A percentile compares a stretch with the other conserved stretches of the same genome.
These are phyloP conservation scores for Aspergillus sp. DNA, from an alignment of 2,329 filamentous ascomycete genomes.

Conservation along the genomic window DNA sequence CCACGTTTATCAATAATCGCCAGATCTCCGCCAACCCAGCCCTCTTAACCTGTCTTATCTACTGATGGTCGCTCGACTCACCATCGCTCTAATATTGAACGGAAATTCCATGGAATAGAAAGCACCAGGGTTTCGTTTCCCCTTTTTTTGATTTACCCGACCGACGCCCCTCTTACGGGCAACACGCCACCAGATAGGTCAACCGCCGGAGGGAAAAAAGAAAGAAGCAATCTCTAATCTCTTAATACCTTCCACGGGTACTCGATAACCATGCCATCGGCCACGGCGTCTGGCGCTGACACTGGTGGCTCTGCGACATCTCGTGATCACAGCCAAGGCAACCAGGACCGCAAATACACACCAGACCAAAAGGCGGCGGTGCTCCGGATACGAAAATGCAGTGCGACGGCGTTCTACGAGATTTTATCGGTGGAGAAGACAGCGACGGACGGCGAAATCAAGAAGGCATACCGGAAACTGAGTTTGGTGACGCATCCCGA, in stretches of 20 bases:
- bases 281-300: slow-evolving; percentile 48
- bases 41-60: background rate
- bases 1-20: slow-evolving; percentile 27
- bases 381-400: slow-evolving; percentile 80
- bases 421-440: slow-evolving; percentile 75
- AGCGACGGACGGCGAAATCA: slow-evolving; percentile 78
- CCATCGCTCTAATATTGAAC: background rate
- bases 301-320: slow-evolving; percentile 44
- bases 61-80: background rate
- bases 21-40: slow-evolving; percentile 11
- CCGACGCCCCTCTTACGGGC: background rate
- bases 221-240: background rate
- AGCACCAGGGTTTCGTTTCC: background rate
- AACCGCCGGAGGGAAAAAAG: background rate
- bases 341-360: slow-evolving; percentile 66
- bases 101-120: background rate
- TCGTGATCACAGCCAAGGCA: slow-evolving; percentile 51
- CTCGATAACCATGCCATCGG: slow-evolving; percentile 39
- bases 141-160: background rate
- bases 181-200: background rate
- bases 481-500: slow-evolving; percentile 95
- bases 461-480: slow-evolving; percentile 95
- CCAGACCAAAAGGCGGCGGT: slow-evolving; percentile 90
- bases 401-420: slow-evolving; percentile 88
- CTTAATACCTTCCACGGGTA: background rate